Percentiles rank a stretch among this genome's conserved stretches.
These are phyloP conservation scores for Plectosphaerella cucumerina DNA, from an alignment of 2,329 filamentous ascomycete species.

Conservation along the genomic window DNA sequence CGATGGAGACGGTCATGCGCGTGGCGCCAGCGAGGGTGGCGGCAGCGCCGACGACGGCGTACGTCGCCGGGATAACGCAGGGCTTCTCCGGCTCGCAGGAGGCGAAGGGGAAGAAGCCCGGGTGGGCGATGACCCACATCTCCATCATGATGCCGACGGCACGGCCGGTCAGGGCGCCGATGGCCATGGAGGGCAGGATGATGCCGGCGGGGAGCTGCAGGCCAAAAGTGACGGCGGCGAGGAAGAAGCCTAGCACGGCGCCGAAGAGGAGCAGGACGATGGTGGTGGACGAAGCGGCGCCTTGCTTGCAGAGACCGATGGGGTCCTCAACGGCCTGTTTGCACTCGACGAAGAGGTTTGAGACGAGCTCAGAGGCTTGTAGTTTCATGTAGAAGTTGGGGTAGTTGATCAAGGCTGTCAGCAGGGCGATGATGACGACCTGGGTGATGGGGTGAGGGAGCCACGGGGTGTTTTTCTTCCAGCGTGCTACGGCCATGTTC, in stretches of 20 bases:
- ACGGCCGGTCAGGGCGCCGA: constrained; percentile 85
- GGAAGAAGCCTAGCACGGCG: constrained; percentile 75
- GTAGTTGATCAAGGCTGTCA: constrained; percentile 89
- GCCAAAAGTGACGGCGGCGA: constrained; percentile 87
- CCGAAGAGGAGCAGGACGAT: constrained; percentile 81
- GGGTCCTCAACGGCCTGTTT: constrained; percentile 76
- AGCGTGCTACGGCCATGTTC: constrained; percentile 82
- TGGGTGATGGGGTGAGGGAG: constrained; percentile 73
- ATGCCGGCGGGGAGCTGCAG: constrained; percentile 93
- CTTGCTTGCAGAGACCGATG: constrained; percentile 85
- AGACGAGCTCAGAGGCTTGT: constrained; percentile 86
- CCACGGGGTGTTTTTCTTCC: constrained; percentile 65
- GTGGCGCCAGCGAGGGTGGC: constrained; percentile 92
- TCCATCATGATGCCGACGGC: constrained; percentile 87
- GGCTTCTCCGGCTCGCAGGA: constrained; percentile 80
- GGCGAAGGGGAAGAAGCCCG: constrained; percentile 70
- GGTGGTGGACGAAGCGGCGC: constrained; percentile 75
- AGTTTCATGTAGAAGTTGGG: constrained; percentile 96
- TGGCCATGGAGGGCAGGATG: constrained; percentile 92
- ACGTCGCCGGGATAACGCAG: constrained; percentile 91
- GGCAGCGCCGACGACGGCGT: constrained; percentile 93
- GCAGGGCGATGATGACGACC: constrained; percentile 71
- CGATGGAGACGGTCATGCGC: constrained; percentile 94
- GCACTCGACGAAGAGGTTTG: constrained; percentile 89
- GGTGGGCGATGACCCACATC: constrained; percentile 77